Base-by-base conservation (phyloP, 331 rosid species). In the Telfairia occidentalis region DNA sequence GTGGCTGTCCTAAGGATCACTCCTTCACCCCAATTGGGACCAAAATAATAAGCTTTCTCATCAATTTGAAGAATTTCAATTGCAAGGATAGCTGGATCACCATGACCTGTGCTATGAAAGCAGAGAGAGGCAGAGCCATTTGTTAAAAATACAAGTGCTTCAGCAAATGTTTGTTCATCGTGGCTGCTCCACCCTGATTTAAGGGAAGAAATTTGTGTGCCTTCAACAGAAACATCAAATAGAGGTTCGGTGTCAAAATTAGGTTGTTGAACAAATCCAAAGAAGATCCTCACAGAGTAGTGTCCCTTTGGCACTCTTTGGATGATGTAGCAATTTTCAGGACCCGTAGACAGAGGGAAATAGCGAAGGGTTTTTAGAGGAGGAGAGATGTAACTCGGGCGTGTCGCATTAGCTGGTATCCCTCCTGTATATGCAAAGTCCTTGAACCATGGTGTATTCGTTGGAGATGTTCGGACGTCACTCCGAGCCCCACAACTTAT, bases 61-160 rank as follows among this genome's bases (percentile, higher is more conserved):
- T 90, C 89, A 55, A 95, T 78, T 84, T 95, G 96, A 80, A 95
- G 99, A 84, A 95, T 89, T 86, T 92, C 97, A 67, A 95, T 85
- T 5, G 99, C 82, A 82, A 95, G 87, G 21, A 95, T 84, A 30
- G 97, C 87, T 19, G 99, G 99, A 86, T 91, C 99, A 58, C 99
- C 99, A 59, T 95, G 99, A 63, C 99, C 99, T 1, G 99, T 95
- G 82, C 96, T 87, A 80, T 95, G 99, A 34, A 95, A 95, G 83
- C 99, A 95, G 67, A 95, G 71, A 40, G 96, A 95, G 64, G 85
- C 92, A 37, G 96, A 83, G 71, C 88, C 85, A 78, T 92, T 85
- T 48, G 6, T 77, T 70, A 92, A 87, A 90, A 83, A 86, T 50
- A 90, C 85, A 29, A 65, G 86, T 37, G 95, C 89, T 82, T 92